Evolutionary conservation across 164 flowering plant genomes (phyloP), one percentile per base, ranked within the genome.

Genomic region (Aristolochia contorta): DNA sequence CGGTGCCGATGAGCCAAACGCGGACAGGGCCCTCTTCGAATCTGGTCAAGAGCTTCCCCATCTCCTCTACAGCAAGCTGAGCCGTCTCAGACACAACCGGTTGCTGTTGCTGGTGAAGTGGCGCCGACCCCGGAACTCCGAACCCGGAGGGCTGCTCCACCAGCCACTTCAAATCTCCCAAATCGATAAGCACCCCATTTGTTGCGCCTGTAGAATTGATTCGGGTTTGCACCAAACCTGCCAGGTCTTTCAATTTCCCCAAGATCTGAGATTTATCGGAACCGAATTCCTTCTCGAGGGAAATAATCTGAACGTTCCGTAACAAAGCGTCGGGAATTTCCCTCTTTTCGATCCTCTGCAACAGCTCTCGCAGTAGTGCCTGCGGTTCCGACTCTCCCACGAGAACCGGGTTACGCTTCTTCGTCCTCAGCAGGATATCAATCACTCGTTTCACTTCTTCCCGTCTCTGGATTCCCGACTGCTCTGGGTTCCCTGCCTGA

Each of bases 121-220:
- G 47, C 8, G 65, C 72, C 0, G 76, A 50, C 48, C 77, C 80
- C 4, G 64, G 37, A 9, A 62, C 68, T 0, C 76, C 75, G 10
- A 69, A 59, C n/a, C 69, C 65, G 37, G 45, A 62, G 10, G 78
- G 82, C 74, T 86, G 91, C 70, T 91, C 97, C 22, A 89, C 88
- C 16, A 91, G 74, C 97, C 99, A 94, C 71, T 84, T 86, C 73
- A 94, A 63, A 56, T 94, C 97, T 0, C 97, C 99, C 69, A 94
- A 78, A 76, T 89, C 76, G 54, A 94, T 68, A 71, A 94, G 69
- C 60, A 86, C 78, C 22, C 85, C 83, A 15, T 80, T 77, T 8
- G 77, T 77, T 8, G 77, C 71, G 58, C 52, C 52, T 19, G 43
- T 59, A 7, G 61, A 72, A 46, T 62, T 69, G n/a, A 83, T 69